These are phyloP conservation scores for Exophiala oligosperma DNA, from an alignment of 2,329 filamentous ascomycete species.

Conservation along the genomic window DNA sequence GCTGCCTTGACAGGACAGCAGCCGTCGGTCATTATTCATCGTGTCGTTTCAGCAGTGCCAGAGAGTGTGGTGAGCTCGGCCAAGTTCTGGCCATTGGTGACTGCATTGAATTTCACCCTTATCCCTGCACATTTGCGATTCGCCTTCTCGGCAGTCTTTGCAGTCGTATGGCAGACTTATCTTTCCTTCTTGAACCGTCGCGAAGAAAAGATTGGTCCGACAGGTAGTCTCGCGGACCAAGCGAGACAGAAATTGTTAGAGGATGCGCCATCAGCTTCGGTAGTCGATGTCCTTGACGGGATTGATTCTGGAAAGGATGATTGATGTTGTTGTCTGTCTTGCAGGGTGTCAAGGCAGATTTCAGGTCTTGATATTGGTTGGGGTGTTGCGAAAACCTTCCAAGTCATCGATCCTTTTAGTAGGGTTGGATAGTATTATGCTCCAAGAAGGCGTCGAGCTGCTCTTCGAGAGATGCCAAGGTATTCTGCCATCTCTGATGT, in stretches of 20 bases:
- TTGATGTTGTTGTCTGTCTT: not conserved
- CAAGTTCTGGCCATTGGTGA: conserved; percentile 86
- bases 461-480: too few relatives aligned
- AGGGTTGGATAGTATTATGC: too few relatives aligned
- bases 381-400: too few relatives aligned
- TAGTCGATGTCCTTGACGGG: conserved; percentile 11
- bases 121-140: conserved; percentile 75
- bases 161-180: conserved; percentile 91
- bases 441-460: too few relatives aligned
- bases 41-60: conserved; percentile 73
- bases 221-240: conserved; percentile 13
- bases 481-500: too few relatives aligned
- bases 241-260: conserved; percentile 18
- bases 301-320: conserved; percentile 3
- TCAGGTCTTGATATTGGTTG: too few relatives aligned
- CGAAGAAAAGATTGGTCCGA: conserved; percentile 18
- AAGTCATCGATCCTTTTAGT: too few relatives aligned
- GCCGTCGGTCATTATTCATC: conserved; percentile 63
- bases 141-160: conserved; percentile 74
- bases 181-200: conserved; percentile 54
- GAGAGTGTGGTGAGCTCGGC: conserved; percentile 73
- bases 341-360: too few relatives aligned
- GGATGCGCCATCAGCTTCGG: conserved; percentile 19
- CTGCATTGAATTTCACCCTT: conserved; percentile 80
- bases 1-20: conserved; percentile 70